A percentile compares a stretch with the other conserved stretches of the same genome.
Conservation (phyloP, 2,329 filamentous ascomycete species). For the Aspergillus sp. region DNA sequence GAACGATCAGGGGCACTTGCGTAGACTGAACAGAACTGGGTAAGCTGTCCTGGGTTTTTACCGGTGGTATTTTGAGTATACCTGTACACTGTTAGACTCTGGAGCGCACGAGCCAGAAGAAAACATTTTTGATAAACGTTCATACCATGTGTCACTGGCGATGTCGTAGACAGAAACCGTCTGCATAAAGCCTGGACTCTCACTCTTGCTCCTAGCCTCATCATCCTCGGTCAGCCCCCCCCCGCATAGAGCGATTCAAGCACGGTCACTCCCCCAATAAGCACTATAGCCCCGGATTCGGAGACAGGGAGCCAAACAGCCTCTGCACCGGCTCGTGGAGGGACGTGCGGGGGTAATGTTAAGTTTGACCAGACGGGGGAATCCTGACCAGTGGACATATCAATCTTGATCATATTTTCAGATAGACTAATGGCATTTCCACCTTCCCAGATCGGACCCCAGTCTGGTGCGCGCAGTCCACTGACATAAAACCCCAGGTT, state of each 20-base stretch:
- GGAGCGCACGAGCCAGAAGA: not conserved
- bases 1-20: slow-evolving; percentile 39
- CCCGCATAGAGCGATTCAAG: slow-evolving; percentile 20
- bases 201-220: slow-evolving; percentile 17
- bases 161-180: slow-evolving; percentile 42
- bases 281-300: slow-evolving; percentile 36
- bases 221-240: slow-evolving; percentile 9
- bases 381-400: slow-evolving; percentile 59
- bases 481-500: slow-evolving; percentile 72
- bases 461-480: slow-evolving; percentile 55
- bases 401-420: slow-evolving; percentile 59
- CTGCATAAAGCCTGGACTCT: slow-evolving; percentile 39
- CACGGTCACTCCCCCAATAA: slow-evolving; percentile 40
- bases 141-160: slow-evolving; percentile 25
- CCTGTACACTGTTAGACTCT: slow-evolving; percentile 21
- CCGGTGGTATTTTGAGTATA: slow-evolving; percentile 41
- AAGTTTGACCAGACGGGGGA: slow-evolving; percentile 53
- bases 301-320: slow-evolving; percentile 60
- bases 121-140: not conserved
- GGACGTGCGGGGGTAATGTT: slow-evolving; percentile 47
- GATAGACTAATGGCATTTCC: slow-evolving; percentile 46
- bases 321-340: slow-evolving; percentile 62
- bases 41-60: slow-evolving; percentile 36
- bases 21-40: slow-evolving; percentile 44
- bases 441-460: slow-evolving; percentile 48